phyloP scores from a whole-genome alignment of 768 basidiomycete genomes.

The Termitomyces bulborhizus region DNA sequence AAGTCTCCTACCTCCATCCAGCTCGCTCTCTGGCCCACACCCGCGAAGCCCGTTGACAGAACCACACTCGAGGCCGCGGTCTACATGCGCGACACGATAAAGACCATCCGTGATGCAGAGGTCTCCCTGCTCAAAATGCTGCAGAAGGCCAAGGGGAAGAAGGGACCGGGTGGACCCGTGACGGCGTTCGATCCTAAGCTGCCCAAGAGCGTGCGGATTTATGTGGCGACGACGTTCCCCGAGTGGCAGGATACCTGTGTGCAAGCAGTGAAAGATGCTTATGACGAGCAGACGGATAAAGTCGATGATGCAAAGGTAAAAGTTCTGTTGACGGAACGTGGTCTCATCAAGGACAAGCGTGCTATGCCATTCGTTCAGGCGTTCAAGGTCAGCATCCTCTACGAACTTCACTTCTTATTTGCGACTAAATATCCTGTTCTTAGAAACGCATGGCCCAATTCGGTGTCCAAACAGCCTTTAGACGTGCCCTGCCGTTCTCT shows the following conservation, averaged over 20 bases:
- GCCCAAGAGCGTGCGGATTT: slow-evolving; percentile 82
- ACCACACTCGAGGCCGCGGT: slow-evolving; percentile 63
- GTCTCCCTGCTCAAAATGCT: slow-evolving; percentile 70
- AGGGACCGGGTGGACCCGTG: slow-evolving; percentile 30
- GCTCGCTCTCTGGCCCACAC: slow-evolving; percentile 76
- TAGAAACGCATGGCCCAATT: slow-evolving; percentile 81
- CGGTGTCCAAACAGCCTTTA: slow-evolving; percentile 72
- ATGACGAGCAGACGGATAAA: slow-evolving; percentile 45
- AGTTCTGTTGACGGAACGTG: slow-evolving; percentile 57
- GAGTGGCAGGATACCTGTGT: slow-evolving; percentile 91
- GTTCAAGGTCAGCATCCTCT: slow-evolving; percentile 66
- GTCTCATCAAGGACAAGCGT: slow-evolving; percentile 92
- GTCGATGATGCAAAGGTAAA: slow-evolving; percentile 84
- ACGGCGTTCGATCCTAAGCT: slow-evolving; percentile 77
- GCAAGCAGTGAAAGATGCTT: slow-evolving; percentile 64
- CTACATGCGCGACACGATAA: slow-evolving; percentile 91
- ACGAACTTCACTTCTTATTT: not conserved
- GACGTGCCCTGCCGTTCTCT: slow-evolving; percentile 76
- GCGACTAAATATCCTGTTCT: slow-evolving; percentile 1
- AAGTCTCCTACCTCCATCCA: slow-evolving; percentile 75
- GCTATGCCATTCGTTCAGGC: slow-evolving; percentile 91
- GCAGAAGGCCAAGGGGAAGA: slow-evolving; percentile 69
- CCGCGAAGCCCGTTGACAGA: slow-evolving; percentile 51
- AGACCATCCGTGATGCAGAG: slow-evolving; percentile 88
- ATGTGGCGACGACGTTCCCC: slow-evolving; percentile 86